These are phyloP conservation scores for Pseudogymnoascus sp. DNA, from an alignment of 2,329 filamentous ascomycete species.

Conservation along the genomic window DNA sequence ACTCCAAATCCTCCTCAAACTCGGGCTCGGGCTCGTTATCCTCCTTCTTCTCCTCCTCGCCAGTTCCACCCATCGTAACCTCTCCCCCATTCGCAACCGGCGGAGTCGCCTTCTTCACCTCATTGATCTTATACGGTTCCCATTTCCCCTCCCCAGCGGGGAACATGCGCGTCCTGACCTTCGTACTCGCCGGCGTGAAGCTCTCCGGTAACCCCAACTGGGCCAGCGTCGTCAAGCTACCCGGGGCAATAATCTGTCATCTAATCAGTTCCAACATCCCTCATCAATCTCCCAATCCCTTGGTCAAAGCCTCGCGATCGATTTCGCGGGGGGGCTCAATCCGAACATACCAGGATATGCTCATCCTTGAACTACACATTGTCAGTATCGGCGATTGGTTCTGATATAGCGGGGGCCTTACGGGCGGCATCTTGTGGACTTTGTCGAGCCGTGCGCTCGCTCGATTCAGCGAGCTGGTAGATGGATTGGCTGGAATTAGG, in stretches of 20 bases:
- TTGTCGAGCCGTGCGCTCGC: slow-evolving; percentile 1
- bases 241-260: slow-evolving; percentile 36
- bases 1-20: slow-evolving; percentile 82
- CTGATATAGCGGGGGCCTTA: not conserved
- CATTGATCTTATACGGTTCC: slow-evolving; percentile 73
- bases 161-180: slow-evolving; percentile 92
- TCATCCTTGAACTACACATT: slow-evolving; percentile 38
- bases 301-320: not conserved
- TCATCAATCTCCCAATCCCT: not conserved
- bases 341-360: slow-evolving; percentile 37
- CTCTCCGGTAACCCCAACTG: slow-evolving; percentile 29
- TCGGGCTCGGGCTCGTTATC: slow-evolving; percentile 51
- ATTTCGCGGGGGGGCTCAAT: not conserved
- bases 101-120: slow-evolving; percentile 41
- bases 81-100: slow-evolving; percentile 20
- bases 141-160: slow-evolving; percentile 65
- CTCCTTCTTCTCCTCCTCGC: slow-evolving; percentile 26
- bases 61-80: slow-evolving; percentile 26
- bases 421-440: slow-evolving; percentile 8
- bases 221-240: slow-evolving; percentile 27
- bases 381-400: not conserved
- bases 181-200: slow-evolving; percentile 76
- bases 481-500: slow-evolving; percentile 1
- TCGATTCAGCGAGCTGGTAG: not conserved
- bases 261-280: not conserved